Evolutionary conservation across 305 asterid genomes (phyloP).

Genomic region (Solanum hybrid): DNA sequence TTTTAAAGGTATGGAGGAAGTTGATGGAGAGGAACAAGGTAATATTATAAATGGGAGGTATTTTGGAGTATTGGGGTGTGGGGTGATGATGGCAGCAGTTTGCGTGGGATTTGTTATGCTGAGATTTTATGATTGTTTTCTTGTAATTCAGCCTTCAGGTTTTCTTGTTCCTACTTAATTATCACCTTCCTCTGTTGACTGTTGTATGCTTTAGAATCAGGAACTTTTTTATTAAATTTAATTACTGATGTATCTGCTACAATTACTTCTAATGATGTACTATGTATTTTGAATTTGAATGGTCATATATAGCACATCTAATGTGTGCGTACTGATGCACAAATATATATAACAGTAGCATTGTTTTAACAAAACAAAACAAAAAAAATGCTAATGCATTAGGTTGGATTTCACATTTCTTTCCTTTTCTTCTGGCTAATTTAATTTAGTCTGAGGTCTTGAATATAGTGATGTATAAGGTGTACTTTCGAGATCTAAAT

Average conservation of each 20-base stretch:
- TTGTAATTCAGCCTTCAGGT: neutral
- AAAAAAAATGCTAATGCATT: no score
- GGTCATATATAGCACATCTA: neutral
- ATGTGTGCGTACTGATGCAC: no score
- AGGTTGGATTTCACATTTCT: no score
- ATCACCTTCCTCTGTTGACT: neutral
- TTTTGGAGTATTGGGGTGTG: neutral
- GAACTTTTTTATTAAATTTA: neutral
- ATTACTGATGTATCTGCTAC: neutral
- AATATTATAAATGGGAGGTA: neutral
- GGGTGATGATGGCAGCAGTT: slow-evolving; percentile 3
- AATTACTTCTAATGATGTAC: neutral
- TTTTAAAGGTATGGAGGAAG: neutral
- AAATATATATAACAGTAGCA: no score
- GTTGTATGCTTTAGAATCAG: neutral
- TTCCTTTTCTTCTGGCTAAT: no score
- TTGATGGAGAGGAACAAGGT: neutral
- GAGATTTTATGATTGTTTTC: neutral
- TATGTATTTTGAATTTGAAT: neutral
- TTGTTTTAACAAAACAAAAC: no score
- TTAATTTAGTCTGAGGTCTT: no score
- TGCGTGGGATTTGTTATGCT: neutral
- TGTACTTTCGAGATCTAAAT: no score
- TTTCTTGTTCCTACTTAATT: slow-evolving; percentile 2
- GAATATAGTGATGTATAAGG: no score